Conservation (phyloP, 2,329 filamentous ascomycete species). For the Nemania serpens region DNA sequence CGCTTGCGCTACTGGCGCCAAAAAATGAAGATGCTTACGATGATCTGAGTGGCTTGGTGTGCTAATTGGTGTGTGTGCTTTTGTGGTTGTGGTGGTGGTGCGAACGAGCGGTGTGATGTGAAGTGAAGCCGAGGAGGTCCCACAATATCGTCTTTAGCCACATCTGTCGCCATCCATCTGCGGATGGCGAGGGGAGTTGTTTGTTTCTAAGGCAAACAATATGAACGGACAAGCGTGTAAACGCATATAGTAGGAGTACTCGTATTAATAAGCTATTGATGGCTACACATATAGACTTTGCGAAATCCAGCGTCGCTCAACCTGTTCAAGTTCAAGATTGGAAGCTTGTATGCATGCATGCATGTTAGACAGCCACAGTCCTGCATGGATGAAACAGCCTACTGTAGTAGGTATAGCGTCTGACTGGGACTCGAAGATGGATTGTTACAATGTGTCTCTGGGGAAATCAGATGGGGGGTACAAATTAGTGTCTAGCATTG, state of each 20-base stretch:
- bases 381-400: conserved; percentile 9
- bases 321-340: background rate
- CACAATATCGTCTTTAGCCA: background rate
- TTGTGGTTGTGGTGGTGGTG: background rate
- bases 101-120: conserved; percentile 33
- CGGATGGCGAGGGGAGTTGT: background rate
- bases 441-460: no score
- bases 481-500: no score
- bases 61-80: no score
- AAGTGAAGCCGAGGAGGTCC: conserved; percentile 4
- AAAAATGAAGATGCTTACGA: conserved; percentile 11
- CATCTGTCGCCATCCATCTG: background rate
- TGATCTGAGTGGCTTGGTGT: background rate
- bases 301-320: no score
- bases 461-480: background rate
- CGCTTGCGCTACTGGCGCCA: conserved; percentile 18
- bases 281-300: background rate
- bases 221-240: no score
- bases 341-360: conserved; percentile 14
- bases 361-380: conserved; percentile 16
- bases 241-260: no score
- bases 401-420: conserved; percentile 3
- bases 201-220: no score
- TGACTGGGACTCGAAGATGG: background rate
- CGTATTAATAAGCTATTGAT: no score